Conservation (phyloP, 495 filamentous ascomycete genomes). For the Annulohypoxylon bovei region DNA sequence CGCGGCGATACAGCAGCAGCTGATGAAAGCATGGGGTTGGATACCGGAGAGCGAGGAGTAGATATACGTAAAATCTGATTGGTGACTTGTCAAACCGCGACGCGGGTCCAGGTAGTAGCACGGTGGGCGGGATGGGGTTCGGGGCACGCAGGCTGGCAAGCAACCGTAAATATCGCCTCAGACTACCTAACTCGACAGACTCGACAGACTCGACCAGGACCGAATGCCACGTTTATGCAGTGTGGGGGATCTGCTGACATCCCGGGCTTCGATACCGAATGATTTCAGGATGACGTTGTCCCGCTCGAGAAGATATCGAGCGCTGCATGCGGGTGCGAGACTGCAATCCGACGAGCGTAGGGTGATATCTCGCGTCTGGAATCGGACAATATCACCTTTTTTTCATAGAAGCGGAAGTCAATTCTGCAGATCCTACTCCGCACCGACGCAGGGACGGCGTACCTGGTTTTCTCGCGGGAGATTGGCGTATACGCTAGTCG, state of each 20-base stretch:
- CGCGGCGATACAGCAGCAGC: slow-evolving; percentile 49
- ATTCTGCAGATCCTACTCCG: slow-evolving; percentile 13
- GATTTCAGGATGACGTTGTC: slow-evolving; percentile 22
- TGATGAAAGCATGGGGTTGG: slow-evolving; percentile 56
- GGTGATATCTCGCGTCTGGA: neutral
- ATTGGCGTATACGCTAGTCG: slow-evolving; percentile 12
- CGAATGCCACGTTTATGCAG: neutral
- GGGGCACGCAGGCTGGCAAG: neutral
- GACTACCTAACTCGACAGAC: slow-evolving; percentile 23
- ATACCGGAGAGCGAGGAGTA: slow-evolving; percentile 20
- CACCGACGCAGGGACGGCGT: neutral
- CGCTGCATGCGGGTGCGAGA: neutral
- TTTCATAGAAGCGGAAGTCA: slow-evolving; percentile 3
- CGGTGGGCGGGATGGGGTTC: neutral
- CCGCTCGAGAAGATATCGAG: neutral
- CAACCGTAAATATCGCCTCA: slow-evolving; percentile 6
- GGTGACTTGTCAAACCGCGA: neutral
- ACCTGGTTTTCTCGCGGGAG: slow-evolving; percentile 24
- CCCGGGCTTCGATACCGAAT: slow-evolving; percentile 15
- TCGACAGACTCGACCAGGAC: neutral
- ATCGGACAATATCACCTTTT: slow-evolving; percentile 34
- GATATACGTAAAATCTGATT: neutral
- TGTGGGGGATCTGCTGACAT: slow-evolving; percentile 16
- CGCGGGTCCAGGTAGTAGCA: neutral
- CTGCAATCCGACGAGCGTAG: slow-evolving; percentile 6